Base-by-base conservation (phyloP, 139 green algal species). In the Chlamydomonas sp. region DNA sequence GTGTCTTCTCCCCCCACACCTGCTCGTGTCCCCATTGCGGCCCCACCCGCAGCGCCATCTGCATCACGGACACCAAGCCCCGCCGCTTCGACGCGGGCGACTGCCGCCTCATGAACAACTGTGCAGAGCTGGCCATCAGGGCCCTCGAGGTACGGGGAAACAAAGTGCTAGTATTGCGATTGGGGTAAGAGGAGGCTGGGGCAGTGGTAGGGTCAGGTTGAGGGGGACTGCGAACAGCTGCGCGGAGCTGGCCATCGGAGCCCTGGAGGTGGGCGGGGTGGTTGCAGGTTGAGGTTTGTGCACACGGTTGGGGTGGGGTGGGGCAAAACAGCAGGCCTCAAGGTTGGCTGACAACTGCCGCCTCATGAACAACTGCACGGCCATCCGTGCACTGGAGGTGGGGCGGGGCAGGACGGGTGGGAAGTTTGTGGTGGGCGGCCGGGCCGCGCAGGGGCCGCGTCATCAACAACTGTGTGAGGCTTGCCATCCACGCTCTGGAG, bases 281-380 rank as follows among this genome's bases (percentile, higher is more conserved):
- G 31, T 49, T 49, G 31, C 31, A 49, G 31, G 31, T 49, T 49
- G 31, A 49, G n/a, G n/a, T n/a, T n/a, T n/a, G n/a, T n/a, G n/a
- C n/a, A n/a, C n/a, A n/a, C n/a, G n/a, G n/a, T n/a, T n/a, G n/a
- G n/a, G n/a, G n/a, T 49, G 31, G 31, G 31, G 31, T 49, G 31
- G 31, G 31, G 31, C 31, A 49, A 49, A 49, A 0, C 31, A 49
- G 31, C 31, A 49, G 31, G 31, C 31, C 31, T 49, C 31, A 49
- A 49, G 31, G 31, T 49, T 49, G 31, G 84, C 89, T 2, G 90
- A 95, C 62, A 80, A 94, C 61, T 91, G 90, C 89, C 93, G 94
- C 17, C 73, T 98, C 73, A 92, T 97, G 67, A 89, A 90, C 71
- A 95, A 96, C 84, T 95, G 97, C 87, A 92, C 95, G 31, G 92